Conservation (phyloP, 768 basidiomycete species). For the Tricholoma furcatifolium region DNA sequence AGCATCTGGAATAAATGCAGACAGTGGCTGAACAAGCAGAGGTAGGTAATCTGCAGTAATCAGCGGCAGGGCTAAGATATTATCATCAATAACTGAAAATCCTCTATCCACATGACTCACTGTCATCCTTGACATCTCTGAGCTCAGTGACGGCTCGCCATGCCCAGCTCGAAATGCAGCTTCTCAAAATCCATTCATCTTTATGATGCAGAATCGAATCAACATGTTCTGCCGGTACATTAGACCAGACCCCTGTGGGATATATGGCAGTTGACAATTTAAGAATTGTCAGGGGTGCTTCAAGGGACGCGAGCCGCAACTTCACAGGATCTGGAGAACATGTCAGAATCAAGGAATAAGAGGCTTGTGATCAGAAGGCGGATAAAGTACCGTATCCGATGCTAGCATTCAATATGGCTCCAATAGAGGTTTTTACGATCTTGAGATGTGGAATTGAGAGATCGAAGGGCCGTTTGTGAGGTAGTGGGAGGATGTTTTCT, state of each 20-base stretch:
- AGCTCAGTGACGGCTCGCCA: slow-evolving; percentile 77
- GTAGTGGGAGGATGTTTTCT: slow-evolving; percentile 39
- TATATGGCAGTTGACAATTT: slow-evolving; percentile 69
- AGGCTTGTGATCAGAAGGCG: slow-evolving; percentile 15
- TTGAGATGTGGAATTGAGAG: slow-evolving; percentile 64
- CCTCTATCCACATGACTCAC: slow-evolving; percentile 33
- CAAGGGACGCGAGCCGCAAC: slow-evolving; percentile 62
- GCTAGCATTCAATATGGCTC: slow-evolving; percentile 75
- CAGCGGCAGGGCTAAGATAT: slow-evolving; percentile 46
- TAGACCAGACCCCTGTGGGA: slow-evolving; percentile 68
- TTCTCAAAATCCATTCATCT: slow-evolving; percentile 68
- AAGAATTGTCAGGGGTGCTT: slow-evolving; percentile 67
- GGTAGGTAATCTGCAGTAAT: slow-evolving; percentile 66
- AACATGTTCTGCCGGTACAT: slow-evolving; percentile 19
- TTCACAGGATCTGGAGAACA: slow-evolving; percentile 64
- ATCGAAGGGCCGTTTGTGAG: slow-evolving; percentile 39
- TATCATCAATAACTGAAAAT: not conserved
- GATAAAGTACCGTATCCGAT: slow-evolving; percentile 61
- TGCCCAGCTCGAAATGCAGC: slow-evolving; percentile 68
- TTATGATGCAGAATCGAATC: slow-evolving; percentile 23
- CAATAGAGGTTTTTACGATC: slow-evolving; percentile 74
- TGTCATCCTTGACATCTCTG: slow-evolving; percentile 69
- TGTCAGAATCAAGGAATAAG: slow-evolving; percentile 1
- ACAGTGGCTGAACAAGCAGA: slow-evolving; percentile 55
- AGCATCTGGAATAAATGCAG: slow-evolving; percentile 54